Percentiles rank a stretch among this genome's conserved stretches.
phyloP scores from a whole-genome alignment of 2,329 filamentous ascomycete genomes.

The Trichoderma sp. region DNA sequence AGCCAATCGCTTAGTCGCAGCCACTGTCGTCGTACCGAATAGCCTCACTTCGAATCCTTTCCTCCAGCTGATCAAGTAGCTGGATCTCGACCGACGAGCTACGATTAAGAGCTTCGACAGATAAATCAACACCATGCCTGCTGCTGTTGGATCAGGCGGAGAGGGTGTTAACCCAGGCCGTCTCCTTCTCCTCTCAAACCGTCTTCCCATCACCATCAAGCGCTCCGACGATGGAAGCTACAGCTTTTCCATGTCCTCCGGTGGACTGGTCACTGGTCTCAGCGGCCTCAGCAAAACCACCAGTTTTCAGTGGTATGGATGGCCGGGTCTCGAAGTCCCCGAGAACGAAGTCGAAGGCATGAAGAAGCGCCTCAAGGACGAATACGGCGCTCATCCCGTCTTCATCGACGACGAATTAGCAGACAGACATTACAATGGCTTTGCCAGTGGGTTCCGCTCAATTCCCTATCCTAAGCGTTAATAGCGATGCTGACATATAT shows the following conservation, averaged over 20 bases:
- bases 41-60: not conserved
- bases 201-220: constrained; percentile 95
- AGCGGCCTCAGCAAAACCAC: constrained; percentile 90
- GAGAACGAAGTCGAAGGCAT: constrained; percentile 75
- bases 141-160: constrained; percentile 35
- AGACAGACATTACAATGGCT: constrained; percentile 96
- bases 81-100: not conserved
- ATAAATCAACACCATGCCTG: constrained; percentile 31
- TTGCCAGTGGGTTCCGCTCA: constrained; percentile 65
- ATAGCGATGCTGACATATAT: not conserved
- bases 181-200: constrained; percentile 87
- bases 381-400: constrained; percentile 86
- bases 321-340: constrained; percentile 90
- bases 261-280: constrained; percentile 88
- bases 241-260: constrained; percentile 93
- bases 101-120: not conserved
- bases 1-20: not conserved
- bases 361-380: constrained; percentile 74
- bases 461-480: not conserved
- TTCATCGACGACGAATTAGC: constrained; percentile 93
- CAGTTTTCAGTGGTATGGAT: constrained; percentile 97
- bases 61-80: not conserved
- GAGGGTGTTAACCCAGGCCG: constrained; percentile 43
- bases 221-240: constrained; percentile 88
- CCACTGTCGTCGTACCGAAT: not conserved